These are phyloP conservation scores for Nakaseomyces sp. DNA, from an alignment of 1,139 yeast species.

Conservation along the genomic window DNA sequence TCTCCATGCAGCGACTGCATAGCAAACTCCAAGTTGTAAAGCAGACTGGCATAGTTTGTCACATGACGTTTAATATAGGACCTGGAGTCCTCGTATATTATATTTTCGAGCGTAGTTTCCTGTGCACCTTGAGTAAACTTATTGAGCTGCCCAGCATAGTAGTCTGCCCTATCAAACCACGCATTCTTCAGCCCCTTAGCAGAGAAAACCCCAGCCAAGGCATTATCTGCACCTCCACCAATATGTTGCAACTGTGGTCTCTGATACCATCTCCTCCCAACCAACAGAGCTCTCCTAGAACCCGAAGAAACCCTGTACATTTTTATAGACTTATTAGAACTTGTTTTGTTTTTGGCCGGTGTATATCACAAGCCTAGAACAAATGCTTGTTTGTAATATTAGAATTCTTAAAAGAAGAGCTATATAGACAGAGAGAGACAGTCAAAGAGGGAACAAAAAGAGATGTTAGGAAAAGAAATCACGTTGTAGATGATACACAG, in stretches of 20 bases:
- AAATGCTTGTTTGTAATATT: no score
- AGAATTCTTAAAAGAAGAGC: no score
- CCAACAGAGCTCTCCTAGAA: neutral
- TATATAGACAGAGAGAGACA: no score
- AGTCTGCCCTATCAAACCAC: slow-evolving; percentile 50
- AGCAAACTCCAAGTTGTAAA: slow-evolving; percentile 53
- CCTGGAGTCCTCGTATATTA: slow-evolving; percentile 27
- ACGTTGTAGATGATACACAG: no score
- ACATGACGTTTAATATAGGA: slow-evolving; percentile 32
- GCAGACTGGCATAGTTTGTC: slow-evolving; percentile 49
- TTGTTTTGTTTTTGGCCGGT: neutral
- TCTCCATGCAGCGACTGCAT: slow-evolving; percentile 42
- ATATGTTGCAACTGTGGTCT: slow-evolving; percentile 22
- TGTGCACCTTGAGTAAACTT: slow-evolving; percentile 20
- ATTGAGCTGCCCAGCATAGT: slow-evolving; percentile 42
- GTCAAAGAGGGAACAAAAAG: no score
- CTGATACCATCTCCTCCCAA: slow-evolving; percentile 5
- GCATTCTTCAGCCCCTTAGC: slow-evolving; percentile 44
- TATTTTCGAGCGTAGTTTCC: slow-evolving; percentile 21
- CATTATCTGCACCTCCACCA: slow-evolving; percentile 19
- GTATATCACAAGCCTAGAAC: neutral
- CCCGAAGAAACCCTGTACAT: neutral
- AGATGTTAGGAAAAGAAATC: no score
- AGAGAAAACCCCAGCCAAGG: slow-evolving; percentile 49
- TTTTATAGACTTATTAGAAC: no score